These are phyloP conservation scores for Allium sativum DNA, from an alignment of 106 monocot genomes.

Conservation along the genomic window DNA sequence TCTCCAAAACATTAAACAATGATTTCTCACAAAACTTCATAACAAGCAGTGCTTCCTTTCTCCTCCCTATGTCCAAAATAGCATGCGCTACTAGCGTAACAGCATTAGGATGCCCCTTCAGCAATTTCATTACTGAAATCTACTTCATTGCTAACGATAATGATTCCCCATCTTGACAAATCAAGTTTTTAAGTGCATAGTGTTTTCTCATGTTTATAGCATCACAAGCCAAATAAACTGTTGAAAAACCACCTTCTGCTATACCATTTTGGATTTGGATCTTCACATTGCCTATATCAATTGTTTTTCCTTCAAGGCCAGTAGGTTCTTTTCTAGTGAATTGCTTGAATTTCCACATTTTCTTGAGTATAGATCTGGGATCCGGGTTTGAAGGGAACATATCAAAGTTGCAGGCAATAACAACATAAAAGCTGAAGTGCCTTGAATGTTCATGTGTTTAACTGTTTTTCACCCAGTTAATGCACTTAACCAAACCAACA, in stretches of 20 bases:
- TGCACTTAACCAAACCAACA: too few species aligned
- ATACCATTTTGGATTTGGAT: slow-evolving; percentile 58
- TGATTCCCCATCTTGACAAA: slow-evolving; percentile 78
- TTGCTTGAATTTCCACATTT: slow-evolving; percentile 89
- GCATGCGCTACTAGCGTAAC: slow-evolving; percentile 51
- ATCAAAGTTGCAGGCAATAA: too few species aligned
- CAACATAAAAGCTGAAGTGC: too few species aligned
- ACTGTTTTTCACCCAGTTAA: too few species aligned
- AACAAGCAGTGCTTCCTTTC: slow-evolving; percentile 66
- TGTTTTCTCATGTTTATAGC: slow-evolving; percentile 46
- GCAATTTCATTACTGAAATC: slow-evolving; percentile 65
- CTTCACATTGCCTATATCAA: slow-evolving; percentile 66
- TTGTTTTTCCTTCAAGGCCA: slow-evolving; percentile 64
- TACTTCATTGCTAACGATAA: slow-evolving; percentile 69
- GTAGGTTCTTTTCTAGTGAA: slow-evolving; percentile 58
- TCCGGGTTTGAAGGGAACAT: neutral
- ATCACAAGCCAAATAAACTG: slow-evolving; percentile 77
- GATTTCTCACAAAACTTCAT: slow-evolving; percentile 97
- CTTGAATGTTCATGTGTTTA: too few species aligned
- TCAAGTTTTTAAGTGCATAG: slow-evolving; percentile 90
- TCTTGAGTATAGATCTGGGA: neutral
- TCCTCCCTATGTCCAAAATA: slow-evolving; percentile 68
- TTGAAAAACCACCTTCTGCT: slow-evolving; percentile 93
- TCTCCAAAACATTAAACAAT: slow-evolving; percentile 61
- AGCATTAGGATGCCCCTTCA: slow-evolving; percentile 88